Percentiles rank a stretch among this genome's conserved stretches.
Conservation (phyloP, 164 flowering plant genomes). For the Pachysandra terminalis region DNA sequence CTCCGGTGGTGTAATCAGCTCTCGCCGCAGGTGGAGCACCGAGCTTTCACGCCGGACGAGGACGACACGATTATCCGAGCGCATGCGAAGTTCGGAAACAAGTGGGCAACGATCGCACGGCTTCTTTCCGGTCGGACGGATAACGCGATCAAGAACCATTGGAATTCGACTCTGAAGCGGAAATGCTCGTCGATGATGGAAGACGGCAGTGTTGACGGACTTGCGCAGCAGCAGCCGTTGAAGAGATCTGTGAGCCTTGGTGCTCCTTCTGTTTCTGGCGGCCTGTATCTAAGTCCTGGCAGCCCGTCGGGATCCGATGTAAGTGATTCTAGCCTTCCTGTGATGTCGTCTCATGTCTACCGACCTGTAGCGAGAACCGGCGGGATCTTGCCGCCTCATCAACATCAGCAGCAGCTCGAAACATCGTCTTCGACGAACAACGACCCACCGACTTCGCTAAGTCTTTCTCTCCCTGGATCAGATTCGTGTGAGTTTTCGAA, state of each 20-base stretch:
- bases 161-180: conserved; percentile 84
- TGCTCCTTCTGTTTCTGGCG: conserved; percentile 24
- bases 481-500: conserved; percentile 36
- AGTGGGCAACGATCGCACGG: conserved; percentile 91
- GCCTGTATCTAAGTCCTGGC: conserved; percentile 36
- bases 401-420: conserved; percentile 16
- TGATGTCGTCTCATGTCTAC: conserved; percentile 28
- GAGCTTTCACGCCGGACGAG: conserved; percentile 70
- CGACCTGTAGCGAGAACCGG: conserved; percentile 43
- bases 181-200: conserved; percentile 49
- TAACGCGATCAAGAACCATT: conserved; percentile 88
- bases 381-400: conserved; percentile 22
- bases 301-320: conserved; percentile 71
- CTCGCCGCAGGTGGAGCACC: conserved; percentile 81
- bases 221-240: conserved; percentile 27
- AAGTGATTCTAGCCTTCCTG: conserved; percentile 55
- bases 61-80: conserved; percentile 73
- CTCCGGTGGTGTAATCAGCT: conserved; percentile 95
- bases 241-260: conserved; percentile 59
- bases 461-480: conserved; percentile 62
- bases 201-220: conserved; percentile 21
- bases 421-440: conserved; percentile 23
- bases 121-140: conserved; percentile 78
- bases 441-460: conserved; percentile 50
- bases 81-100: conserved; percentile 74